Evolutionary conservation across 768 basidiomycete genomes (phyloP), one percentile per base, ranked within the genome.

Genomic region (Auricularia sp.): DNA sequence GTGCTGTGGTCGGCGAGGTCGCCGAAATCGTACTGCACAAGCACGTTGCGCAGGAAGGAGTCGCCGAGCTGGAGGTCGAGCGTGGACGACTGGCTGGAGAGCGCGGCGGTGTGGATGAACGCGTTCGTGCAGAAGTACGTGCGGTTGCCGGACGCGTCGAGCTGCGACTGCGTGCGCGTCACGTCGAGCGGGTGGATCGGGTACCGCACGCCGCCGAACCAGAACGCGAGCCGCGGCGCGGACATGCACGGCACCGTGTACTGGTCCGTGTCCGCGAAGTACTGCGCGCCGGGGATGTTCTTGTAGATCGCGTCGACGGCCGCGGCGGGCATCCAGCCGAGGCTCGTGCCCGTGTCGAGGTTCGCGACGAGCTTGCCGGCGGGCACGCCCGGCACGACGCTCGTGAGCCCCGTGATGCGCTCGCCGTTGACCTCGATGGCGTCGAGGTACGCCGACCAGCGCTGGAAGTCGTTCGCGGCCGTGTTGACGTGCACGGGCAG

Each of bases 231-330:
- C 62, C 87, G 90, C 65, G 92, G 79, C 70, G 84, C 74, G 73
- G 90, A 87, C 3, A 80, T 82, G 70, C 90, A 92, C 2, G 90
- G 91, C 0, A 92, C 74, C 1, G 83, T 80, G 91, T 91, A 92
- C 64, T 83, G 79, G 65, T 84, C 77, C 47, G 77, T 79, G 6
- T 73, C 69, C 8, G 76, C 67, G 67, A 86, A 84, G 73, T 86
- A 91, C 61, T 79, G 78, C 8, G 91, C 89, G 36, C 87, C 89
- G 64, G 81, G 83, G 10, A 91, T 87, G 44, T 87, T 83, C 11
- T 90, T 87, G 69, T 92, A 92, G 66, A 92, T 90, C 21, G 87
- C 87, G 61, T 73, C 69, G 1, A 73, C 72, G 36, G 70, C 70
- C 1, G 67, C 51, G 6, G 62, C 47, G 3, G 72, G 72, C 34